Evolutionary conservation across 768 basidiomycete genomes (phyloP), one percentile per base, ranked within the genome.

Genomic region (Trametopsis cervina): DNA sequence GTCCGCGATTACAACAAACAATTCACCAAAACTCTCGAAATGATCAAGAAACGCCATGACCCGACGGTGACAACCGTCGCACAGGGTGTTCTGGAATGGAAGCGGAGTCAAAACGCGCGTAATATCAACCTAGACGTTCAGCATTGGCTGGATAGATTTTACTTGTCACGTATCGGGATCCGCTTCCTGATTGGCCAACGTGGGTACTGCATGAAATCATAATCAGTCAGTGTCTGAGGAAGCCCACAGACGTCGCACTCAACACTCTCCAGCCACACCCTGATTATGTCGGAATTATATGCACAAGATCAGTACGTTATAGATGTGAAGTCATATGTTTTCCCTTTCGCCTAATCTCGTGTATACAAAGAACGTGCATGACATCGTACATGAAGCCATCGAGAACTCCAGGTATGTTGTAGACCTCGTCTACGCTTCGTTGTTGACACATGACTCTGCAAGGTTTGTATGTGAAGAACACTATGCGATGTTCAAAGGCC

Each of bases 311-410:
- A 1, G 85, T 89, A 54, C 56, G 85, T 75, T 35, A 39, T 24
- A 37, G n/a, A n/a, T 15, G 29, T 33, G 15, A 15, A 33, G 29
- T 44, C 45, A 25, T 42, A 27, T 35, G 27, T 2, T 18, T 23
- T 29, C 20, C 21, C 5, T 12, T 22, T 25, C 9, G 36, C 15
- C 29, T 46, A 42, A 54, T 23, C 33, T 53, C 29, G 37, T 24
- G 4, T 43, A 27, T 58, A n/a, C n/a, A n/a, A n/a, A 89, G 80
- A 97, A 93, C 64, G 84, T 99, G 0, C 92, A 93, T 58, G 93
- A 98, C 60, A 96, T 97, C 54, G 85, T 95, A n/a, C 86, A 90
- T 60, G 96, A 99, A 72, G 89, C 95, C 0, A 97, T 98, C 57
- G 95, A 99, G 65, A 98, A 99, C 65, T 93, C 96, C 4, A 81